phyloP scores from a whole-genome alignment of 2,329 filamentous ascomycete species.

The Phialocephala subalpina region DNA sequence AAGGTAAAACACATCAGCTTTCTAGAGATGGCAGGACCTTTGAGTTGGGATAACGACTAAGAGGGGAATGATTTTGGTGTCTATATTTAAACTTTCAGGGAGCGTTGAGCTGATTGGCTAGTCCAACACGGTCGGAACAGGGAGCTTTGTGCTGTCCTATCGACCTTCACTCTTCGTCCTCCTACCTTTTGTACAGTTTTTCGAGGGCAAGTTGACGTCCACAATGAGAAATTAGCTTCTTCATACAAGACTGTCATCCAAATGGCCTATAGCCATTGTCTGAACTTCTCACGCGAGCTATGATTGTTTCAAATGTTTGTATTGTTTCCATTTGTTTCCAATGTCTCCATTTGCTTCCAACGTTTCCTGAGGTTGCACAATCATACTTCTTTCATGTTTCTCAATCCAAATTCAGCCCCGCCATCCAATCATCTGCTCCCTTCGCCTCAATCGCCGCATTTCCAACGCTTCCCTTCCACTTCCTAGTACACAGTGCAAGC shows the following conservation, averaged over 20 bases:
- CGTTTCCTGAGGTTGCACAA: not conserved
- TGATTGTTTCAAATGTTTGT: not conserved
- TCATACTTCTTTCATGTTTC: not conserved
- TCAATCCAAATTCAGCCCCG: not conserved
- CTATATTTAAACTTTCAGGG: not conserved
- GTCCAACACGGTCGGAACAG: not conserved
- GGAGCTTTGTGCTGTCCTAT: not conserved
- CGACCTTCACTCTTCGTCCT: not conserved
- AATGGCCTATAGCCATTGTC: no score
- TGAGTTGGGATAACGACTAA: not conserved
- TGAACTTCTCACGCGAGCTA: not conserved
- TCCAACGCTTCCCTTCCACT: not conserved
- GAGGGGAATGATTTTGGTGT: not conserved
- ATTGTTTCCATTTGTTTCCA: not conserved
- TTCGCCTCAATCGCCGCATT: not conserved
- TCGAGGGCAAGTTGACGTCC: not conserved
- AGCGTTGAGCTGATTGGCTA: not conserved
- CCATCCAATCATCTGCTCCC: not conserved
- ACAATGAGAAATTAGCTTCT: not conserved
- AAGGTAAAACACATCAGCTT: not conserved
- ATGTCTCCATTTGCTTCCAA: not conserved
- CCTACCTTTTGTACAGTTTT: not conserved
- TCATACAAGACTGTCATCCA: not conserved
- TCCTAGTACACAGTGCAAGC: constrained; percentile 9
- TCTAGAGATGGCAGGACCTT: not conserved